Percentiles rank a stretch among this genome's conserved stretches.
phyloP scores from a whole-genome alignment of 192 early-diverging fungal genomes.

The Obelidium mucronatum region DNA sequence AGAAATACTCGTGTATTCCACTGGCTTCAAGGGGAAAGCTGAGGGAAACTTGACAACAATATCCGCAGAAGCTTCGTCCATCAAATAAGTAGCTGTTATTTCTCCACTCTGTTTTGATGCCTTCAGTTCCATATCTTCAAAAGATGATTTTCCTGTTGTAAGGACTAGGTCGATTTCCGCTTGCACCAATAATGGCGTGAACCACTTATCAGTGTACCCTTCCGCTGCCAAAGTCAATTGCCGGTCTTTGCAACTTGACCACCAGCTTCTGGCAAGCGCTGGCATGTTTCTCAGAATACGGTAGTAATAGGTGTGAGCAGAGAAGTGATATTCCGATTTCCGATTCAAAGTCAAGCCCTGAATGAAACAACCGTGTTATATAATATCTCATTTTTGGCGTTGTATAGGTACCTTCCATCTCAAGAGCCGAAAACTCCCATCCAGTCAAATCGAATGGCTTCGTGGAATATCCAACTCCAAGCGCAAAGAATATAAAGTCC shows the following conservation, averaged over 20 bases:
- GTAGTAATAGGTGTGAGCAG: constrained; percentile 74
- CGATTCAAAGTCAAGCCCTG: constrained; percentile 50
- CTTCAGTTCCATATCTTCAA: constrained; percentile 72
- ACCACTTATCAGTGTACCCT: constrained; percentile 76
- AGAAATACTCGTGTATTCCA: constrained; percentile 66
- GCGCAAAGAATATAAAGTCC: constrained; percentile 66
- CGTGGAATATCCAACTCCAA: constrained; percentile 64
- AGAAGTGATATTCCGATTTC: constrained; percentile 70
- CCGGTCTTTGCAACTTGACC: constrained; percentile 79
- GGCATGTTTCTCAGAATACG: constrained; percentile 67
- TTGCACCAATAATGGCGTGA: constrained; percentile 66
- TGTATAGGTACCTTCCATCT: constrained; percentile 68
- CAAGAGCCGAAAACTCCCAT: constrained; percentile 73
- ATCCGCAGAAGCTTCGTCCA: constrained; percentile 83
- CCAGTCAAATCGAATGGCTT: constrained; percentile 70
- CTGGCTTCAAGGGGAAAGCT: constrained; percentile 75
- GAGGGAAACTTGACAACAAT: constrained; percentile 73
- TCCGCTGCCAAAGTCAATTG: constrained; percentile 79
- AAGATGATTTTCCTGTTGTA: constrained; percentile 49
- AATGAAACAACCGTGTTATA: neutral
- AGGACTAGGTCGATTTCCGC: constrained; percentile 67
- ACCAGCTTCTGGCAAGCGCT: constrained; percentile 79
- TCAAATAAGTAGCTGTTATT: constrained; percentile 70
- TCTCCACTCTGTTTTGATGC: constrained; percentile 69
- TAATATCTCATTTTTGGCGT: too few species aligned